Conservation (phyloP, 768 basidiomycete species). For the Lactifluus piperatus region DNA sequence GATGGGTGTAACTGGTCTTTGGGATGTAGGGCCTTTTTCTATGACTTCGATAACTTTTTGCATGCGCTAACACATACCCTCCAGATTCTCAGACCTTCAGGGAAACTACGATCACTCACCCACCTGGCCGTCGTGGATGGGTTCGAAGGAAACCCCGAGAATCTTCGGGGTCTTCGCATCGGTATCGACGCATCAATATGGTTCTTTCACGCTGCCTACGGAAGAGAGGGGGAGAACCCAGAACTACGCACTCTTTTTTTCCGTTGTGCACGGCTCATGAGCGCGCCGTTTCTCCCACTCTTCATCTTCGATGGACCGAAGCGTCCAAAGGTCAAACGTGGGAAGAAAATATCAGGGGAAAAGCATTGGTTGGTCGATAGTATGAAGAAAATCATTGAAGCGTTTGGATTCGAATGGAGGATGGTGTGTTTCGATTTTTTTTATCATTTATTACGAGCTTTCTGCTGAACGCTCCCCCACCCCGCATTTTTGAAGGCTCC, state of each 20-base stretch:
- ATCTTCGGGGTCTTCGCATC: constrained; percentile 65
- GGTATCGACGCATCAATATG: constrained; percentile 83
- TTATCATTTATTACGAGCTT: not conserved
- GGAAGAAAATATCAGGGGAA: constrained; percentile 57
- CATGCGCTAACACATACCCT: constrained; percentile 15
- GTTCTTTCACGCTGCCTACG: constrained; percentile 74
- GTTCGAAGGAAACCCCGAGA: constrained; percentile 55
- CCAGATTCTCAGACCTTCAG: constrained; percentile 64
- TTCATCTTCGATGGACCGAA: constrained; percentile 91
- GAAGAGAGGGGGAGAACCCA: constrained; percentile 78
- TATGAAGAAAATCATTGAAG: constrained; percentile 71
- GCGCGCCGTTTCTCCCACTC: constrained; percentile 72
- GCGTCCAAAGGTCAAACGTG: constrained; percentile 73
- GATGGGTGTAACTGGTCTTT: constrained; percentile 20
- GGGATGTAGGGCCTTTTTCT: constrained; percentile 13
- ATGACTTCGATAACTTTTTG: constrained; percentile 16
- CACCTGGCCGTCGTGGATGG: constrained; percentile 69
- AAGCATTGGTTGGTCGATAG: constrained; percentile 60
- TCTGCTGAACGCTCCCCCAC: constrained; percentile 17
- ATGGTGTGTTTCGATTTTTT: constrained; percentile 35
- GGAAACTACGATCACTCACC: constrained; percentile 63
- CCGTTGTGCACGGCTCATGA: constrained; percentile 70
- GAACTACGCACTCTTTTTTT: constrained; percentile 80
- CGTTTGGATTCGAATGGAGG: constrained; percentile 75
- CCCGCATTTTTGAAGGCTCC: constrained; percentile 55